These are phyloP conservation scores for Pseudogymnoascus verrucosus DNA, from an alignment of 2,329 filamentous ascomycete genomes.

Conservation along the genomic window DNA sequence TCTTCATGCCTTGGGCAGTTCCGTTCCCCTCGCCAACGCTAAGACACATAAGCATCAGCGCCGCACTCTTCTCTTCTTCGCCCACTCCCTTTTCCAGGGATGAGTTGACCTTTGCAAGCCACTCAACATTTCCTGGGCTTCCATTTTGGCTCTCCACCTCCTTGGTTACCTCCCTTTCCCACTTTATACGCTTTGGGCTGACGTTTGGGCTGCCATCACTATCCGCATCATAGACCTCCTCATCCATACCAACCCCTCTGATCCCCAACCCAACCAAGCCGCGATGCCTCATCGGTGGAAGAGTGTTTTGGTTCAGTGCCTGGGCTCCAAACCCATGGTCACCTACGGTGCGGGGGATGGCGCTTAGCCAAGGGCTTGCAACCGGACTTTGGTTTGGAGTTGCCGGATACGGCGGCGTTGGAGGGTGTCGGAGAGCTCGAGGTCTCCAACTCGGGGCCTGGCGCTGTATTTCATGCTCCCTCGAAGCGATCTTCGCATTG, in stretches of 20 bases:
- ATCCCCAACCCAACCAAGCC: background rate
- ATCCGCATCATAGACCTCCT: background rate
- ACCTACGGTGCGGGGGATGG: conserved; percentile 29
- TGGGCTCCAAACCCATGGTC: background rate
- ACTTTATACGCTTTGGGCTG: background rate
- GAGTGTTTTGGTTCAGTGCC: background rate
- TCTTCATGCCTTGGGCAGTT: background rate
- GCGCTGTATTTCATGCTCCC: background rate
- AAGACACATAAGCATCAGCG: conserved; percentile 7
- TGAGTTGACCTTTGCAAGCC: background rate
- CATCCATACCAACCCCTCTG: background rate
- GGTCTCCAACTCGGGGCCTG: background rate
- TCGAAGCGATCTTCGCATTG: background rate
- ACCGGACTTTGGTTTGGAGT: background rate
- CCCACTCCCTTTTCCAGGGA: background rate
- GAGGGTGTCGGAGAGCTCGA: background rate
- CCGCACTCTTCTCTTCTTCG: background rate
- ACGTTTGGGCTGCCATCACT: background rate
- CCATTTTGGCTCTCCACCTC: background rate
- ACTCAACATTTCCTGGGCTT: background rate
- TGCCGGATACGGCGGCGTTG: background rate
- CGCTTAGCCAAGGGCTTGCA: conserved; percentile 37
- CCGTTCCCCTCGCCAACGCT: background rate
- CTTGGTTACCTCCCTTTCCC: background rate
- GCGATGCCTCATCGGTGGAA: background rate